Percentiles rank a stretch among this genome's conserved stretches.
Conservation (phyloP, 352 stramenopile species). For the Globisporangium cylindrosporum region DNA sequence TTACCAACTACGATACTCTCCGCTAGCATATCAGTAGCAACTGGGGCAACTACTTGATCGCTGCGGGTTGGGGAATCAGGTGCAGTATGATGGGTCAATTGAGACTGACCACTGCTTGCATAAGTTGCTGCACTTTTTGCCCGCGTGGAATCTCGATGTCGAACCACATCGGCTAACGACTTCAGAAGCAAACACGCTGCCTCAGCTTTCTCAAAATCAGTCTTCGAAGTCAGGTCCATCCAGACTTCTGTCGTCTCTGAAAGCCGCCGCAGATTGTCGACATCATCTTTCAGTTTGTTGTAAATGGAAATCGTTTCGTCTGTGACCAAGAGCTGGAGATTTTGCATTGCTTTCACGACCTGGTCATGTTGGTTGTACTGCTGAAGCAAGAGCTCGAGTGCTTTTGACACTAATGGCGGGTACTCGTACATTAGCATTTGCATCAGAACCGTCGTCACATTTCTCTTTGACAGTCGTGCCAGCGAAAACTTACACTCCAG, state of each 20-base stretch:
- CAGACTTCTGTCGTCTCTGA: constrained; percentile 78
- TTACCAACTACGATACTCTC: background rate
- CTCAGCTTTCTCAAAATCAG: constrained; percentile 61
- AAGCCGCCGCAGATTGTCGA: constrained; percentile 54
- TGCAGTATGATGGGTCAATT: background rate
- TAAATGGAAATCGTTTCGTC: constrained; percentile 68
- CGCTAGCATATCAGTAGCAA: background rate
- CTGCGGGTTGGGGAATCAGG: background rate
- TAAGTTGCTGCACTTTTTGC: background rate
- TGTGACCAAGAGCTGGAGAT: constrained; percentile 53
- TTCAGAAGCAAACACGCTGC: constrained; percentile 42
- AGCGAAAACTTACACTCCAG: constrained; percentile 68
- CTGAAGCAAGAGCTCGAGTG: constrained; percentile 67
- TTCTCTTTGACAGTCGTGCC: constrained; percentile 31
- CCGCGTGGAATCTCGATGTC: constrained; percentile 5
- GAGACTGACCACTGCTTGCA: background rate
- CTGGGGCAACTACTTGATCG: background rate
- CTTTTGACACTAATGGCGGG: constrained; percentile 62
- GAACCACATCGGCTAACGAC: constrained; percentile 39
- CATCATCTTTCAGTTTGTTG: constrained; percentile 62
- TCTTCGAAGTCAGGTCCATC: constrained; percentile 77
- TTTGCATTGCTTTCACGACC: constrained; percentile 60
- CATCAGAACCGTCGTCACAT: constrained; percentile 61
- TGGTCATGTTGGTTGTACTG: constrained; percentile 77
- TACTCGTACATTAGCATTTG: constrained; percentile 84